phyloP scores from a whole-genome alignment of 768 basidiomycete species.

The Auriscalpium vulgare region DNA sequence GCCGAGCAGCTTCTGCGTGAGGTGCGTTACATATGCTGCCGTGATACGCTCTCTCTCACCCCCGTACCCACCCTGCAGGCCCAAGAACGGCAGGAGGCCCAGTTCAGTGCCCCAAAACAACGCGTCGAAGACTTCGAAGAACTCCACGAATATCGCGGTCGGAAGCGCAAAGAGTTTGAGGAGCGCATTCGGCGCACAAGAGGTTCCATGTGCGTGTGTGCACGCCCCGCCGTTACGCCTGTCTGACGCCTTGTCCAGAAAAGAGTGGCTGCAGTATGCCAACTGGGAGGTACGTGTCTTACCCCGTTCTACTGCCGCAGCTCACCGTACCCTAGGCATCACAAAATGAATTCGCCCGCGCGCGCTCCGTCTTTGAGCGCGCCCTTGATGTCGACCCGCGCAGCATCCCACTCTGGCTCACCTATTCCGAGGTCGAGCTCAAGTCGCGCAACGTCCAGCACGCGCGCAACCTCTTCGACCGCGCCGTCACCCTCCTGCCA shows the following conservation, averaged over 20 bases:
- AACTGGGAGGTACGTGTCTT: slow-evolving; percentile 63
- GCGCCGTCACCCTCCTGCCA: slow-evolving; percentile 92
- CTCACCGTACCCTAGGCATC: slow-evolving; percentile 50
- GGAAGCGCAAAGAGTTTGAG: slow-evolving; percentile 92
- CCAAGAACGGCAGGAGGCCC: slow-evolving; percentile 93
- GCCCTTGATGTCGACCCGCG: slow-evolving; percentile 93
- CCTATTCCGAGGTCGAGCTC: slow-evolving; percentile 95
- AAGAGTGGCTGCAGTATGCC: slow-evolving; percentile 83
- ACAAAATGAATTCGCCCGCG: slow-evolving; percentile 93
- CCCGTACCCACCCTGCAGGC: slow-evolving; percentile 41
- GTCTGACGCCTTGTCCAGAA: slow-evolving; percentile 34
- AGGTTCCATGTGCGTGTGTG: slow-evolving; percentile 60
- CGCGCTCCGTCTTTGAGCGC: slow-evolving; percentile 93
- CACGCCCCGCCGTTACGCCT: neutral
- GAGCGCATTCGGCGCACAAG: slow-evolving; percentile 75
- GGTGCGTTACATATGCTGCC: slow-evolving; percentile 30
- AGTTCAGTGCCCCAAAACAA: slow-evolving; percentile 88
- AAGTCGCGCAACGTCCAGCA: slow-evolving; percentile 98
- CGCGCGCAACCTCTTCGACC: slow-evolving; percentile 93
- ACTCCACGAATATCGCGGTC: slow-evolving; percentile 80
- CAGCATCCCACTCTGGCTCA: slow-evolving; percentile 86
- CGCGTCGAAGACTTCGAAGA: slow-evolving; percentile 94
- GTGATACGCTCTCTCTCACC: too few species aligned
- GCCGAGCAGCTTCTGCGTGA: slow-evolving; percentile 97
- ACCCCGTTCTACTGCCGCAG: neutral